Evolutionary conservation across 2,329 filamentous ascomycete genomes (phyloP).

Genomic region (Curvularia verruculosa): DNA sequence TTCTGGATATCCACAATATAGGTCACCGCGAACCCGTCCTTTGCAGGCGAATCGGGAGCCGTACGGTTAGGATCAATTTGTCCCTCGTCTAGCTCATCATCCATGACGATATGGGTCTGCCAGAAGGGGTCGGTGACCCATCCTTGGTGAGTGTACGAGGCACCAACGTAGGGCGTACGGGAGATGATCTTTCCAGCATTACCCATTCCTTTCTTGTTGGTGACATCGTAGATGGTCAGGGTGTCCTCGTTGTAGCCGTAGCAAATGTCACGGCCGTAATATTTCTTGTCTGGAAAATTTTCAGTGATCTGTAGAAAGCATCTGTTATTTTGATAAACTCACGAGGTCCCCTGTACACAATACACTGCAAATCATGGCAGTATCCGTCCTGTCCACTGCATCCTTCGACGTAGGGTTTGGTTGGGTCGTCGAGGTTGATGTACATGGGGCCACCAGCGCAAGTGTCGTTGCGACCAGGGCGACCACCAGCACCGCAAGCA

Average conservation of each 20-base stretch:
- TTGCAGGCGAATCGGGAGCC: conserved; percentile 33
- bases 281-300: conserved; percentile 57
- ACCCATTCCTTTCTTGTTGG: conserved; percentile 60
- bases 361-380: conserved; percentile 66
- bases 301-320: no score
- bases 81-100: conserved; percentile 49
- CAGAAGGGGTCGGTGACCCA: conserved; percentile 56
- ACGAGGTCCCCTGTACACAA: conserved; percentile 62
- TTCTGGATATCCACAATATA: conserved; percentile 49
- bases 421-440: conserved; percentile 62
- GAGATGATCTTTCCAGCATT: conserved; percentile 62
- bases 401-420: conserved; percentile 55
- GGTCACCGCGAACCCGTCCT: conserved; percentile 45
- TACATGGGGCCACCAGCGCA: conserved; percentile 63
- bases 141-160: conserved; percentile 64
- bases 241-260: conserved; percentile 64
- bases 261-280: conserved; percentile 61
- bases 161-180: conserved; percentile 60
- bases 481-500: conserved; percentile 42
- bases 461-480: conserved; percentile 37
- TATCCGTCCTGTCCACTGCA: conserved; percentile 64
- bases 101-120: conserved; percentile 47
- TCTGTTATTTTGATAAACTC: no score
- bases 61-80: conserved; percentile 39
- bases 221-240: conserved; percentile 60